Evolutionary conservation across 1,139 yeast species (phyloP).

Genomic region (Nakaseomyces kungkrabaensis): DNA sequence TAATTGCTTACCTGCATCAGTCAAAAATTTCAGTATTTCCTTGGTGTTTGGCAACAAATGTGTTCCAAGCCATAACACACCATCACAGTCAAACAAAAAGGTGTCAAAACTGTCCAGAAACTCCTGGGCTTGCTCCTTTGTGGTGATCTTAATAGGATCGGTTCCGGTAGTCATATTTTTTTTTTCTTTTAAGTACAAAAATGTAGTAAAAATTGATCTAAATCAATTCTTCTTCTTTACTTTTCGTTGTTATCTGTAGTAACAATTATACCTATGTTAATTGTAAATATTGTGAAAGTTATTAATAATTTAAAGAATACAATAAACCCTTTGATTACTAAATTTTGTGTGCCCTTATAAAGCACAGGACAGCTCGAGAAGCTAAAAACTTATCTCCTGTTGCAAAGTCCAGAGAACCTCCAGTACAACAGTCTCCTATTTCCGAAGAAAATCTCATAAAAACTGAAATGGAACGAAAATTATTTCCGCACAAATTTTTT

Average conservation of each 20-base stretch:
- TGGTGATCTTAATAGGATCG: slow-evolving; percentile 36
- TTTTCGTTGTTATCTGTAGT: no score
- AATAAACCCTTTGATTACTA: no score
- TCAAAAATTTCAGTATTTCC: slow-evolving; percentile 53
- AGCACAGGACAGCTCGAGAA: no score
- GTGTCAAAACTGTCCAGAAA: slow-evolving; percentile 61
- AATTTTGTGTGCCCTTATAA: no score
- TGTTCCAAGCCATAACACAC: slow-evolving; percentile 83
- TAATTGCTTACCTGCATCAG: slow-evolving; percentile 47
- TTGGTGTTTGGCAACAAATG: slow-evolving; percentile 60
- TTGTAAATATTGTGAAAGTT: background rate
- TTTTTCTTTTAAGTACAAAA: background rate
- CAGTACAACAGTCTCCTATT: no score
- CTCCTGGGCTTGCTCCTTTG: slow-evolving; percentile 39
- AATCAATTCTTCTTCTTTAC: no score
- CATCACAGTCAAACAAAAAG: slow-evolving; percentile 89
- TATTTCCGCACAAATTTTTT: no score
- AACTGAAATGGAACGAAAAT: no score
- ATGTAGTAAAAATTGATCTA: no score
- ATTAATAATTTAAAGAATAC: background rate
- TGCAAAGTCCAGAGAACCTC: background rate
- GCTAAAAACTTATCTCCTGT: no score
- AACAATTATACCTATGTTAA: no score
- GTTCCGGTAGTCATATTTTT: slow-evolving; percentile 16
- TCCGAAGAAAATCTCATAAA: no score